Evolutionary conservation across 1,284 basidiomycete species (phyloP), one percentile per base, ranked within the genome.

Genomic region (Gastroboletus turbinatus): DNA sequence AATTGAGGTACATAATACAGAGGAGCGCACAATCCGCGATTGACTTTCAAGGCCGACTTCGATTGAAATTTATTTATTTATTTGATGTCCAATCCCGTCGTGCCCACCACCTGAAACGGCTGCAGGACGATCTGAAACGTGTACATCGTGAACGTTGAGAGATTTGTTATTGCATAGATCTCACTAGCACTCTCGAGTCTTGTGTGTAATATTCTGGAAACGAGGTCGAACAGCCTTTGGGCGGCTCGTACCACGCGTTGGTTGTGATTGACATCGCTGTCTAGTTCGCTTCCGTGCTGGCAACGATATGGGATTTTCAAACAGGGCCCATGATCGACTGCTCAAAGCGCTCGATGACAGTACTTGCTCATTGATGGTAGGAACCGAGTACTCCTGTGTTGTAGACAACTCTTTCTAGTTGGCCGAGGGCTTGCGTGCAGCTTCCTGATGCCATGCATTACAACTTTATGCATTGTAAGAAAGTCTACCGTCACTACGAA

Each of bases 41-140:
- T 50, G 46, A 46, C 44, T 35, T 52, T 40, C 9, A 45, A 59
- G 56, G 45, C 43, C 16, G 42, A 46, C 58, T 32, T 40, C 19
- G 38, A 57, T 46, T 7, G 23, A 27, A 23, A 23, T 42, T 23
- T 38, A 39, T 21, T 17, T 33, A 14, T 23, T 16, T 32, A 17
- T 32, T 40, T 10, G n/a, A 23, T 23, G 36, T 38, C 25, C 30
- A 33, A 29, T 25, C 29, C 29, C 30, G 47, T 44, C 25, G 25
- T 45, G 19, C 16, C n/a, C 29, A 39, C 35, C 42, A 40, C 16
- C 27, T 63, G 60, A 62, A 65, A 65, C 61, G 17, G 16, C n/a
- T 33, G 6, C 35, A 36, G 39, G 30, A 35, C n/a, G 29, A 39
- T 19, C 30, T 59, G 58, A 65, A 62, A 62, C 63, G 10, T 19